Evolutionary conservation across 192 early-diverging fungal genomes (phyloP).

Genomic region (Umbelopsis sp.): DNA sequence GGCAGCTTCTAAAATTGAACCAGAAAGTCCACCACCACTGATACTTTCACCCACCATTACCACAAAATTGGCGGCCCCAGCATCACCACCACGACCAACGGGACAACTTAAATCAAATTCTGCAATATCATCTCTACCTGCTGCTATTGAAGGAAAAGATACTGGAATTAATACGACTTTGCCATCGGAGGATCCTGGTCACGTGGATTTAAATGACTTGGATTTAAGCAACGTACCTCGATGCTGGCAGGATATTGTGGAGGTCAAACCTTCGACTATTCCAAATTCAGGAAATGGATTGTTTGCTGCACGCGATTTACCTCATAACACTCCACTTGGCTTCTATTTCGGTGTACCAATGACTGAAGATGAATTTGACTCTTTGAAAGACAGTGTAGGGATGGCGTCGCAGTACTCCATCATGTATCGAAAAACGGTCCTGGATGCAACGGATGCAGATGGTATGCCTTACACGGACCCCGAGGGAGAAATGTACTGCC

Average conservation of each 20-base stretch:
- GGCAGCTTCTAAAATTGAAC: conserved; percentile 9
- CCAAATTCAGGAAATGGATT: conserved; percentile 74
- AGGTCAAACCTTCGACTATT: conserved; percentile 61
- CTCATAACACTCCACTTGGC: conserved; percentile 74
- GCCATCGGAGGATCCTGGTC: background rate
- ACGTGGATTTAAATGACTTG: conserved; percentile 36
- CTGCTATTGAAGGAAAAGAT: conserved; percentile 25
- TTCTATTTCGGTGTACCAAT: conserved; percentile 97
- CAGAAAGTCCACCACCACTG: conserved; percentile 7
- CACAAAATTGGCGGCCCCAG: background rate
- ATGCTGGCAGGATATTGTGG: conserved; percentile 61
- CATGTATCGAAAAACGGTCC: conserved; percentile 86
- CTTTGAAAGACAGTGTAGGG: conserved; percentile 78
- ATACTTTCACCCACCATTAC: background rate
- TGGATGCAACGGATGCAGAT: conserved; percentile 86
- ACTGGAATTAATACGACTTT: background rate
- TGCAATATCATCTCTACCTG: background rate
- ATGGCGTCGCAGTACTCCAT: conserved; percentile 84
- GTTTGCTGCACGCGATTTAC: conserved; percentile 73
- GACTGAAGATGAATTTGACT: conserved; percentile 95
- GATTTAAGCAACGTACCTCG: conserved; percentile 58
- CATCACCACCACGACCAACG: conserved; percentile 2
- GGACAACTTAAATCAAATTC: background rate
- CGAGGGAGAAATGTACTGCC: conserved; percentile 64
- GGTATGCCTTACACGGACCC: conserved; percentile 78